Conservation (phyloP, 164 flowering plant genomes). For the Cinnamomum chago region DNA sequence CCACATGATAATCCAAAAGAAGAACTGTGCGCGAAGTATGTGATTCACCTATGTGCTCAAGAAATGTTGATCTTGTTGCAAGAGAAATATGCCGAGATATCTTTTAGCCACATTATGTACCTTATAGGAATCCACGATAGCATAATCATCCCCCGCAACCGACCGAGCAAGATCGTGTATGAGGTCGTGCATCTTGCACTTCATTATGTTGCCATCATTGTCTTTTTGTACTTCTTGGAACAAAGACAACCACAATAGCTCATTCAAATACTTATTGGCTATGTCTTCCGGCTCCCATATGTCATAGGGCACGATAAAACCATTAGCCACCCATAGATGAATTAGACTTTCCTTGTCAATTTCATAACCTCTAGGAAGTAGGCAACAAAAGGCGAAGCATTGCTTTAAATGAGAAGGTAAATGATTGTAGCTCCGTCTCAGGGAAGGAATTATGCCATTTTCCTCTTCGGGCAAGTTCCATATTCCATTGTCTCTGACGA, state of each 20-base stretch:
- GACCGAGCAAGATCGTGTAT: slow-evolving; percentile 11
- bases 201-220: neutral
- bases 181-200: slow-evolving; percentile 10
- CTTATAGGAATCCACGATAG: no score
- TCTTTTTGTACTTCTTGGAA: neutral
- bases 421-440: slow-evolving; percentile 14
- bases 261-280: slow-evolving; percentile 2
- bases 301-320: slow-evolving; percentile 1
- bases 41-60: no score
- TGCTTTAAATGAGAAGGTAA: slow-evolving; percentile 17
- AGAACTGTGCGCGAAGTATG: neutral
- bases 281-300: slow-evolving; percentile 7
- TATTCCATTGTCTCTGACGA: no score
- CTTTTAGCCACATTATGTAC: no score
- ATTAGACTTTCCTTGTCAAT: slow-evolving; percentile 10
- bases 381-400: slow-evolving; percentile 16
- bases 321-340: slow-evolving; percentile 19
- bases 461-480: neutral
- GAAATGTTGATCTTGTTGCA: no score
- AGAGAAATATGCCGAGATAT: no score
- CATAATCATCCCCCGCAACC: neutral
- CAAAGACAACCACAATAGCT: slow-evolving; percentile 6
- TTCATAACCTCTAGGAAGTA: slow-evolving; percentile 13
- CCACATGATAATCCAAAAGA: neutral
- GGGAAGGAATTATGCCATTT: slow-evolving; percentile 9